These are phyloP conservation scores for Panicum hallii DNA, from an alignment of 202 grass and related monocot species.

Conservation along the genomic window DNA sequence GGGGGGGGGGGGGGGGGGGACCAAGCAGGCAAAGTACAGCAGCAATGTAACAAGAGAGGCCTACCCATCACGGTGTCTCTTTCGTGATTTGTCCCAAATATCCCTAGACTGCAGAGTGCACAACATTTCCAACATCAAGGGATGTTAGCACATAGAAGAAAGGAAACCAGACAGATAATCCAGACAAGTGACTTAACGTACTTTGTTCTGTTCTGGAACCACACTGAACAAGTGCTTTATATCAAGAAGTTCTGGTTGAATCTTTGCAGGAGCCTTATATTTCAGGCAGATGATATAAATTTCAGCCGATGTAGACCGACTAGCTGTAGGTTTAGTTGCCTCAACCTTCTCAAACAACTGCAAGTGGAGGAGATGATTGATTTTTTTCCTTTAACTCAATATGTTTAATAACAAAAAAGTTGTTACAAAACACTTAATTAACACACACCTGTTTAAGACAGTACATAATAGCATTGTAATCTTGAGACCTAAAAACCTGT, in stretches of 20 bases:
- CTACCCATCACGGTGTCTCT: conserved; percentile 90
- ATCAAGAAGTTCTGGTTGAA: conserved; percentile 90
- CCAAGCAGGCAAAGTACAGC: not conserved
- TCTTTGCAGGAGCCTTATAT: conserved; percentile 95
- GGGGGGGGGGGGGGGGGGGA: not conserved
- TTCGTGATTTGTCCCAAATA: conserved; percentile 53
- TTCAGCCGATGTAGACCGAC: conserved; percentile 89
- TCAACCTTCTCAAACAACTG: conserved; percentile 95
- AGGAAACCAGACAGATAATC: not conserved
- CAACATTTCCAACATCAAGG: conserved; percentile 39
- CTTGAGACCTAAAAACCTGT: conserved; percentile 98
- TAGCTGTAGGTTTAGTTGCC: conserved; percentile 82
- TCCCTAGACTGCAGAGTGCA: conserved; percentile 63
- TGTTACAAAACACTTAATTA: not conserved
- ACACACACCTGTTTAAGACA: conserved; percentile 87
- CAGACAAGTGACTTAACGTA: conserved; percentile 34
- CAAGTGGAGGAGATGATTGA: conserved; percentile 21
- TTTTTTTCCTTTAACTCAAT: conserved; percentile 34
- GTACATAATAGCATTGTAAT: conserved; percentile 88
- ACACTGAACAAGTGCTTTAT: conserved; percentile 90
- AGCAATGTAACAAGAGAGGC: not conserved
- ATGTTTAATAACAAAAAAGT: not conserved
- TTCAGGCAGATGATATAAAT: conserved; percentile 87
- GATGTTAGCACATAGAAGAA: conserved; percentile 12
- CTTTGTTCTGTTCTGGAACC: conserved; percentile 64